Conservation (phyloP, 768 basidiomycete genomes). For the Mycena galericulata region DNA sequence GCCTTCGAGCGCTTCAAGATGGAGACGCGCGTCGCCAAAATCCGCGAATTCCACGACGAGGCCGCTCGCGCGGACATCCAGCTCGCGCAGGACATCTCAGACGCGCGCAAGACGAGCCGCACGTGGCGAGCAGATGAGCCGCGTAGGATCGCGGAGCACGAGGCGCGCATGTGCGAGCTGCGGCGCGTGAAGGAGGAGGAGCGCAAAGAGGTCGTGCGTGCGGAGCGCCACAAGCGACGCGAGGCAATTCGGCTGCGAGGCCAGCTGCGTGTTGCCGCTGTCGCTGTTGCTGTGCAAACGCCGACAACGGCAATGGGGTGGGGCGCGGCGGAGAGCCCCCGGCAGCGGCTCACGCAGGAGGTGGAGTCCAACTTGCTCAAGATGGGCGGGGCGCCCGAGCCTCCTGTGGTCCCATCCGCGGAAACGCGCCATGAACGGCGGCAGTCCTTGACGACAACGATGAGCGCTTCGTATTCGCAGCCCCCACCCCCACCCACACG, state of each 20-base stretch:
- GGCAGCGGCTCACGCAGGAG: constrained; percentile 21
- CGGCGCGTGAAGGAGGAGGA: constrained; percentile 62
- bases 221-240: constrained; percentile 52
- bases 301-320: neutral
- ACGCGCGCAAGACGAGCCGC: constrained; percentile 48
- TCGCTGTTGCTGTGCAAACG: too few relatives aligned
- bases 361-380: constrained; percentile 40
- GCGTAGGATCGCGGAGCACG: constrained; percentile 51
- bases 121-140: constrained; percentile 45
- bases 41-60: constrained; percentile 62
- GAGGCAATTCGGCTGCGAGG: constrained; percentile 45
- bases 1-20: constrained; percentile 51
- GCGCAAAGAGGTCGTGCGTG: constrained; percentile 55
- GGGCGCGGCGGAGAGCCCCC: constrained; percentile 22
- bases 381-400: constrained; percentile 1
- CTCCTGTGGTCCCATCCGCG: neutral
- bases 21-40: constrained; percentile 58
- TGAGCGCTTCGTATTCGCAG: neutral
- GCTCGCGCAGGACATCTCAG: constrained; percentile 51
- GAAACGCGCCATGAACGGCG: constrained; percentile 17
- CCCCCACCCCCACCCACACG: too few relatives aligned
- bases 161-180: constrained; percentile 52
- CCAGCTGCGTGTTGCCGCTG: neutral
- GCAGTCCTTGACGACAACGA: constrained; percentile 19
- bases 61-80: constrained; percentile 58